Conservation (phyloP, 169 alveolate species). For the Neospora caninum region DNA sequence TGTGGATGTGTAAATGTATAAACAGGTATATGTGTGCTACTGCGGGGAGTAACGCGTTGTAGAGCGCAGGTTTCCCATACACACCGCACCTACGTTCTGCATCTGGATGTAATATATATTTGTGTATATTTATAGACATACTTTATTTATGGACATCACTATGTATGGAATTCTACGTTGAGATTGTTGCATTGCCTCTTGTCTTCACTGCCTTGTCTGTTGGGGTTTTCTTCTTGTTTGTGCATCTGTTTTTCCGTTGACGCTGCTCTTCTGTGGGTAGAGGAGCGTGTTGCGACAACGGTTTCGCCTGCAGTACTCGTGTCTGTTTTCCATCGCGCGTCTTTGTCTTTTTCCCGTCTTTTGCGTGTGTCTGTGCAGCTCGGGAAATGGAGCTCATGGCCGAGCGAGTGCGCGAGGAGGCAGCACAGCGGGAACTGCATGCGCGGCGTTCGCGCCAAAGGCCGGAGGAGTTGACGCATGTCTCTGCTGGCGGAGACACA, state of each 20-base stretch:
- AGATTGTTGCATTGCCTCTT: too few species aligned
- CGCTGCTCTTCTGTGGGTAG: not conserved
- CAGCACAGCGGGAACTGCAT: not conserved
- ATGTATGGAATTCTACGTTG: too few species aligned
- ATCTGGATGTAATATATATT: too few species aligned
- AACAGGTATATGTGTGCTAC: too few species aligned
- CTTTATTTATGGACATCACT: too few species aligned
- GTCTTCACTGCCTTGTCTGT: not conserved
- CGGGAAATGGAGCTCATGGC: constrained; percentile 14
- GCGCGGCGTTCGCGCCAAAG: not conserved
- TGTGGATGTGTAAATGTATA: not conserved
- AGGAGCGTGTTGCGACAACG: not conserved
- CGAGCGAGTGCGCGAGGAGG: constrained; percentile 13
- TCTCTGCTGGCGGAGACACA: not conserved
- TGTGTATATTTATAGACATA: too few species aligned
- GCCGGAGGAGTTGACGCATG: constrained; percentile 31
- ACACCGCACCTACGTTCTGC: too few species aligned
- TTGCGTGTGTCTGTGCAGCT: not conserved
- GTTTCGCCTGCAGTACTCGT: not conserved
- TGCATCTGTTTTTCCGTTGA: not conserved
- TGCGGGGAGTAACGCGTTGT: too few species aligned
- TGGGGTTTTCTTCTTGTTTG: not conserved
- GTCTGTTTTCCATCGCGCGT: not conserved
- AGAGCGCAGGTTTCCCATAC: too few species aligned
- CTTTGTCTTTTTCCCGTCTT: not conserved